Percentiles rank a stretch among this genome's conserved stretches.
phyloP scores from a whole-genome alignment of 2,329 filamentous ascomycete genomes.

The Calonectria ilicicola region DNA sequence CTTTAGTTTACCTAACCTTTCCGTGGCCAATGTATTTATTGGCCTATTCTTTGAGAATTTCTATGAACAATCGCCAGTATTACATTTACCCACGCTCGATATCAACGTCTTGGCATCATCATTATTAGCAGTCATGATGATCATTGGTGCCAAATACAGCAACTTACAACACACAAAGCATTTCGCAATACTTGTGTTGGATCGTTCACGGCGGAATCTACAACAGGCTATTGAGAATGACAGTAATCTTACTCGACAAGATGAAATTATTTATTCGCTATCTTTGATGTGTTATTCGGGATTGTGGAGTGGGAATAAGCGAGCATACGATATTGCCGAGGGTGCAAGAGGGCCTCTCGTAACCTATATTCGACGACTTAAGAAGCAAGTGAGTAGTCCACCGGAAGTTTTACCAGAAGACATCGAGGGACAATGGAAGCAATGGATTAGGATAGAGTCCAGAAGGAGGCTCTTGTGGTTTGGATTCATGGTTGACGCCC shows the following conservation, averaged over 20 bases:
- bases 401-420: background rate
- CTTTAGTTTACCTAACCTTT: background rate
- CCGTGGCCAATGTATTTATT: conserved; percentile 1
- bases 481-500: background rate
- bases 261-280: background rate
- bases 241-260: background rate
- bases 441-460: background rate
- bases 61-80: background rate
- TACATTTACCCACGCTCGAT: background rate
- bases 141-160: conserved; percentile 9
- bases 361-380: background rate
- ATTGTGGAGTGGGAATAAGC: conserved; percentile 6
- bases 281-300: background rate
- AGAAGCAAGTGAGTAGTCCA: background rate
- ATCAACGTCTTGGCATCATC: background rate
- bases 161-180: background rate
- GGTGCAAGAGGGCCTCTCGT: background rate
- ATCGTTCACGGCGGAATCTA: conserved; percentile 1
- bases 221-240: background rate
- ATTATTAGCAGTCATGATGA: background rate
- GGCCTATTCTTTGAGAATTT: background rate
- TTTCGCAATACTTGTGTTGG: background rate
- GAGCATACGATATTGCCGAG: conserved; percentile 2
- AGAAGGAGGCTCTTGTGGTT: background rate
- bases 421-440: background rate